Evolutionary conservation across 495 filamentous ascomycete species (phyloP).

Genomic region (Aspergillus mulundensis): DNA sequence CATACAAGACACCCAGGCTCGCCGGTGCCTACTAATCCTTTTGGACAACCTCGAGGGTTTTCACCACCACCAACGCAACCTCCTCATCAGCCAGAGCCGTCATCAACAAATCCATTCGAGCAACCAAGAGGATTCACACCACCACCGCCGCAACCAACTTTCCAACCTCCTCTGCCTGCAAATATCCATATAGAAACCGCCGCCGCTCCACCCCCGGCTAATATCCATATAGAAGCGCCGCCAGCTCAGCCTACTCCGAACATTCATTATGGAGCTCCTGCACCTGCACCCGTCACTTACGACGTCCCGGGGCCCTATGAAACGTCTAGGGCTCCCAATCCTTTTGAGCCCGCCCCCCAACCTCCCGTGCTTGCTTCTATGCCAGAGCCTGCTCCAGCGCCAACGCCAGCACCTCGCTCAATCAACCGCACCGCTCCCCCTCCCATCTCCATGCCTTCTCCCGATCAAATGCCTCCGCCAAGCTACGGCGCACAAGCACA

Average conservation of each 20-base stretch:
- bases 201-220: slow-evolving; percentile 7
- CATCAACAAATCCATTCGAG: not conserved
- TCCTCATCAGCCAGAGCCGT: not conserved
- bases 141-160: not conserved
- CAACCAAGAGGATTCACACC: slow-evolving; percentile 5
- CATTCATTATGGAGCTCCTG: not conserved
- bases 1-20: not conserved
- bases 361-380: not conserved
- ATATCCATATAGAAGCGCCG: slow-evolving; percentile 5
- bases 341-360: not conserved
- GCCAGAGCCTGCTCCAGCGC: not conserved
- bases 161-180: not conserved
- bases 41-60: slow-evolving; percentile 5
- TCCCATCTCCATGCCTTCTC: slow-evolving; percentile 15
- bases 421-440: slow-evolving; percentile 7
- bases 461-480: slow-evolving; percentile 28
- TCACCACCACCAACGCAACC: not conserved
- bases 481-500: slow-evolving; percentile 15
- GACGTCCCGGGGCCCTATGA: slow-evolving; percentile 5
- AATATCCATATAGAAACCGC: slow-evolving; percentile 5
- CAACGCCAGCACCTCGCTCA: slow-evolving; percentile 5
- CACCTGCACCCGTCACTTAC: not conserved
- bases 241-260: slow-evolving; percentile 3
- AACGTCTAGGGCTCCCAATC: not conserved
- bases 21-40: slow-evolving; percentile 8